Conservation (phyloP, 495 filamentous ascomycete species). For the Tuber calosporum region DNA sequence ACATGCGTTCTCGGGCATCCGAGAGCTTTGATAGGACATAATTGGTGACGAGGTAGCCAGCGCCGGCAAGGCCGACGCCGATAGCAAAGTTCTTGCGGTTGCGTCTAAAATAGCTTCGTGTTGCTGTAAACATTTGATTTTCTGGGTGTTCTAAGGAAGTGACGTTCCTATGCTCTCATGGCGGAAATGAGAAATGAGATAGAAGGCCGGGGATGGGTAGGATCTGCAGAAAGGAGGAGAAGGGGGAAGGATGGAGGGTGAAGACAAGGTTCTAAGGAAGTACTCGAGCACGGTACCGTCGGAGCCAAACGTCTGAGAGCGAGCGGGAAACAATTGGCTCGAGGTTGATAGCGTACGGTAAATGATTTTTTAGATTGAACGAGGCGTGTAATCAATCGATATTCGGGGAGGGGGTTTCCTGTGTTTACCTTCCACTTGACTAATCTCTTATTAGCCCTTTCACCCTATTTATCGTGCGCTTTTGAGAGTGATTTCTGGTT, state of each 20-base stretch:
- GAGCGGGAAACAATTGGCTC: not conserved
- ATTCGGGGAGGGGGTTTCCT: not conserved
- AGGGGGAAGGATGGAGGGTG: not conserved
- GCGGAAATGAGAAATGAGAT: constrained; percentile 14
- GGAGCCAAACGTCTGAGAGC: not conserved
- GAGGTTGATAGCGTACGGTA: not conserved
- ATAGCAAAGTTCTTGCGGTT: constrained; percentile 86
- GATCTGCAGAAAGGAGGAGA: not conserved
- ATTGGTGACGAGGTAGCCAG: constrained; percentile 83
- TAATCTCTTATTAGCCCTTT: not conserved
- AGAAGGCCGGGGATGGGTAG: constrained; percentile 10
- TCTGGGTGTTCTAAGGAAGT: constrained; percentile 1
- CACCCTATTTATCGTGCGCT: not conserved
- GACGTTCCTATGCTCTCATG: constrained; percentile 21
- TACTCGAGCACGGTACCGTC: not conserved
- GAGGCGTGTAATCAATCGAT: not conserved
- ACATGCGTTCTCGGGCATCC: constrained; percentile 90
- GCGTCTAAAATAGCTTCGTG: constrained; percentile 79
- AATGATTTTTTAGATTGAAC: not conserved
- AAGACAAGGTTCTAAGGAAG: not conserved
- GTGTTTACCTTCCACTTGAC: not conserved
- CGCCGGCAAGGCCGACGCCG: constrained; percentile 76
- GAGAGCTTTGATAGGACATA: constrained; percentile 86
- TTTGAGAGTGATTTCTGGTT: not conserved
- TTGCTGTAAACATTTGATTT: constrained; percentile 42